Evolutionary conservation across 2,329 filamentous ascomycete species (phyloP), one percentile per base, ranked within the genome.

Genomic region (Fulvia fulva): DNA sequence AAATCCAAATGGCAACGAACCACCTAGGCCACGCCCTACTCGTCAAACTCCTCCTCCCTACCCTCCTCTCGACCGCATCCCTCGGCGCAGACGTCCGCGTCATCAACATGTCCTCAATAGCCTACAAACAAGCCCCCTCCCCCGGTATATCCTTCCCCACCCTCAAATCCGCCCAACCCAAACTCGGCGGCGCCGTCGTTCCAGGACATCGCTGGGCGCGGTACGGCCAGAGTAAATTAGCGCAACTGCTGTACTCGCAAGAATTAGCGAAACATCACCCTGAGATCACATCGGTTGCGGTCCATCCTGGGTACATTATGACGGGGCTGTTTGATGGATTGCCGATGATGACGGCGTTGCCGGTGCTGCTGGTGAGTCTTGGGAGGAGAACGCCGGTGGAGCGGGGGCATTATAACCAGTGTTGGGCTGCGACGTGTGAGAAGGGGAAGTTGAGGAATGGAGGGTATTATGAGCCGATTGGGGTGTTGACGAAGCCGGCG

Each of bases 211-310:
- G 68, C 8, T 76, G 73, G 69, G 58, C 60, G 5, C 68, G 74
- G 14, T 78, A 78, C 61, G 78, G 75, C 0, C 76, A 80, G 60
- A 75, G 72, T 49, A 82, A 82, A 63, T 67, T 81, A 2, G 80
- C 80, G 0, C 77, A 80, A 59, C 63, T 81, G 4, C 68, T 80
- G 2, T 79, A 76, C 63, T 70, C 75, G 2, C 65, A 68, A 8
- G 72, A 77, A 51, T 64, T 82, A 3, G 73, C 77, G 1, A 62
- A 67, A 32, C 71, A 68, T 11, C 74, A 78, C 51, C 72, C 76
- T 0, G 59, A 65, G 7, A 70, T 80, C 22, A 71, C 68, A 0
- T 64, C 67, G 7, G 69, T 77, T 3, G 63, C 74, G 0, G 58
- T 80, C 1, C 74, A 78, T 56, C 78, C 78, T 0, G 78, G 77